Evolutionary conservation across 148 eudicot species (phyloP).

Genomic region (Hydrangea macrophylla): DNA sequence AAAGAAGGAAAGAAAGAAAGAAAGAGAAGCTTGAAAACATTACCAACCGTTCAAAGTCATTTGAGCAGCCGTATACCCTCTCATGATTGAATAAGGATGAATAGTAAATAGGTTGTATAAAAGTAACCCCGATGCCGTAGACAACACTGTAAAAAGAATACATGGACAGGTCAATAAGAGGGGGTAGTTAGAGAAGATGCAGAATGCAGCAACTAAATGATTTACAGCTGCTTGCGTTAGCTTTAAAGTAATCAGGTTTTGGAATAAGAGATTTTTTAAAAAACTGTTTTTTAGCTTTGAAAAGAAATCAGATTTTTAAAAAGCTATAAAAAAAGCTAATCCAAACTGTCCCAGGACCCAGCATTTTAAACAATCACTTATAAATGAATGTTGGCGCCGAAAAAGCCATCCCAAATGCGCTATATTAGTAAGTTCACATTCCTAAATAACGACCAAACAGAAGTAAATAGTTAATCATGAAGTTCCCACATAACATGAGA

Average conservation of each 20-base stretch:
- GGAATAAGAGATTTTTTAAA: too few species aligned
- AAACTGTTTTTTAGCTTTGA: too few species aligned
- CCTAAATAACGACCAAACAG: background rate
- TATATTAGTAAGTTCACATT: background rate
- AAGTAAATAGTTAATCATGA: constrained; percentile 5
- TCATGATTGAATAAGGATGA: constrained; percentile 56
- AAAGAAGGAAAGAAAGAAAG: background rate
- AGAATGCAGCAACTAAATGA: constrained; percentile 12
- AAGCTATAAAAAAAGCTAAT: too few species aligned
- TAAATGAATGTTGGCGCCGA: too few species aligned
- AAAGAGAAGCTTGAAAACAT: background rate
- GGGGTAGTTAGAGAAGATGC: constrained; percentile 8
- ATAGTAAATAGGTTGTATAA: constrained; percentile 53
- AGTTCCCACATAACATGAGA: constrained; percentile 1
- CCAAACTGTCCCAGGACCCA: too few species aligned
- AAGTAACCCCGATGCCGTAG: constrained; percentile 62
- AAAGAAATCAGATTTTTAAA: too few species aligned
- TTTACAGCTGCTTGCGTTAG: too few species aligned
- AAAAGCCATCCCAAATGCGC: too few species aligned
- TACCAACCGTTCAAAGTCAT: constrained; percentile 64
- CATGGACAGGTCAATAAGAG: background rate
- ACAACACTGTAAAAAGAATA: constrained; percentile 43
- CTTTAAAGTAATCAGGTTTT: too few species aligned
- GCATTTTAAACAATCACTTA: too few species aligned
- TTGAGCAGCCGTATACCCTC: constrained; percentile 53